Conservation (phyloP, 169 alveolate species). For the Babesia bovis region DNA sequence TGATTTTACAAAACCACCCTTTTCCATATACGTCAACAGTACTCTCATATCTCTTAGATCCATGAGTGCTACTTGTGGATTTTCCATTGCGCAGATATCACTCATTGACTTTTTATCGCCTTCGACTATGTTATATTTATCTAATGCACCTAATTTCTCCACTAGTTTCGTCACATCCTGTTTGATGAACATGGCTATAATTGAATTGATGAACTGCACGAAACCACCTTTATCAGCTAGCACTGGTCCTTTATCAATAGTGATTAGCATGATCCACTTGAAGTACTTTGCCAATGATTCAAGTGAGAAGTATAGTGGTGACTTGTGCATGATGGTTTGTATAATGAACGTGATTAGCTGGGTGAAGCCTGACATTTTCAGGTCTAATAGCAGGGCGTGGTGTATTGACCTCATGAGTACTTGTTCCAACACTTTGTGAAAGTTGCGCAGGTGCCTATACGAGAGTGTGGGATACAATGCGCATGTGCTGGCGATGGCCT, state of each 20-base stretch:
- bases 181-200: slow-evolving; percentile 43
- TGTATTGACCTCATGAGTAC: slow-evolving; percentile 64
- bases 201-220: slow-evolving; percentile 11
- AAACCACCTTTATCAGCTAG: slow-evolving; percentile 32
- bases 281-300: slow-evolving; percentile 64
- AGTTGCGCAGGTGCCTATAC: slow-evolving; percentile 54
- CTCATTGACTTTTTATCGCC: slow-evolving; percentile 33
- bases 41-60: slow-evolving; percentile 38
- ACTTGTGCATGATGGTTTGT: slow-evolving; percentile 66
- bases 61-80: slow-evolving; percentile 30
- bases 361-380: slow-evolving; percentile 58
- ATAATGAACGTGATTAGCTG: slow-evolving; percentile 62
- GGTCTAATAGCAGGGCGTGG: slow-evolving; percentile 60
- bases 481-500: slow-evolving; percentile 48
- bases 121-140: neutral
- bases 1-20: slow-evolving; percentile 22
- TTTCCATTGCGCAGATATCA: slow-evolving; percentile 26
- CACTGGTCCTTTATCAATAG: slow-evolving; percentile 67
- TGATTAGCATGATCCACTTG: slow-evolving; percentile 68
- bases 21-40: slow-evolving; percentile 13
- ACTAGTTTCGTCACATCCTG: slow-evolving; percentile 2
- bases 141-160: neutral
- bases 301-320: slow-evolving; percentile 61
- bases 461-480: slow-evolving; percentile 72
- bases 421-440: slow-evolving; percentile 73